Conservation (phyloP, 495 filamentous ascomycete genomes). For the Podospora bellae-mahoneyi region DNA sequence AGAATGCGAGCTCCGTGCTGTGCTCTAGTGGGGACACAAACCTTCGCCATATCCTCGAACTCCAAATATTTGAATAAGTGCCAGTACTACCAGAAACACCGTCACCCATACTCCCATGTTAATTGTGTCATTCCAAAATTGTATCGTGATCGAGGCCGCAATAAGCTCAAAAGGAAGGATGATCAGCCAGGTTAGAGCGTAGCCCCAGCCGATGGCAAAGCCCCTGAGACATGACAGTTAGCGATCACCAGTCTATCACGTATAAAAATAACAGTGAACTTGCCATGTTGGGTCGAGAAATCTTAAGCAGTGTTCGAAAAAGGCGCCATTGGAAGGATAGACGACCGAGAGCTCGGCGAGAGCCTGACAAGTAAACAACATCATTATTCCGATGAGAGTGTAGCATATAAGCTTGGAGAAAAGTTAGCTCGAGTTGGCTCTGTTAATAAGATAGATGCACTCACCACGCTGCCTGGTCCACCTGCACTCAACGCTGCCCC, state of each 20-base stretch:
- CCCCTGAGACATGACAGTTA: constrained; percentile 40
- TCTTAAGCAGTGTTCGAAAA: constrained; percentile 60
- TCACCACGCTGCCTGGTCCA: constrained; percentile 53
- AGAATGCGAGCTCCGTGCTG: neutral
- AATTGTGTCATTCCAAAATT: constrained; percentile 41
- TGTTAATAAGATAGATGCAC: constrained; percentile 36
- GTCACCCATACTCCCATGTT: constrained; percentile 55
- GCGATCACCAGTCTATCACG: neutral
- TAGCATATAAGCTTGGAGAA: constrained; percentile 49
- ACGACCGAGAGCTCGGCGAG: constrained; percentile 65
- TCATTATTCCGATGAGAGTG: constrained; percentile 44
- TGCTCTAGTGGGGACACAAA: neutral
- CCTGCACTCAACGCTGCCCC: constrained; percentile 48
- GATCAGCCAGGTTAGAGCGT: constrained; percentile 57
- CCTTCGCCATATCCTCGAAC: constrained; percentile 54
- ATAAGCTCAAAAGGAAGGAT: constrained; percentile 52
- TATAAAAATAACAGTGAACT: constrained; percentile 5
- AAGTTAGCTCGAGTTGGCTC: constrained; percentile 57
- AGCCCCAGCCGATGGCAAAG: constrained; percentile 77
- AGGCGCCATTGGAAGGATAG: constrained; percentile 59
- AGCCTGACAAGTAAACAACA: constrained; percentile 52
- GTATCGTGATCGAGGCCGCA: constrained; percentile 47
- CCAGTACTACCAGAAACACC: constrained; percentile 49
- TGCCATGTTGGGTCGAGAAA: constrained; percentile 66
- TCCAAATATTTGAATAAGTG: constrained; percentile 62